Evolutionary conservation across 495 filamentous ascomycete genomes (phyloP), one percentile per base, ranked within the genome.

Genomic region (Bacidia gigantensis): DNA sequence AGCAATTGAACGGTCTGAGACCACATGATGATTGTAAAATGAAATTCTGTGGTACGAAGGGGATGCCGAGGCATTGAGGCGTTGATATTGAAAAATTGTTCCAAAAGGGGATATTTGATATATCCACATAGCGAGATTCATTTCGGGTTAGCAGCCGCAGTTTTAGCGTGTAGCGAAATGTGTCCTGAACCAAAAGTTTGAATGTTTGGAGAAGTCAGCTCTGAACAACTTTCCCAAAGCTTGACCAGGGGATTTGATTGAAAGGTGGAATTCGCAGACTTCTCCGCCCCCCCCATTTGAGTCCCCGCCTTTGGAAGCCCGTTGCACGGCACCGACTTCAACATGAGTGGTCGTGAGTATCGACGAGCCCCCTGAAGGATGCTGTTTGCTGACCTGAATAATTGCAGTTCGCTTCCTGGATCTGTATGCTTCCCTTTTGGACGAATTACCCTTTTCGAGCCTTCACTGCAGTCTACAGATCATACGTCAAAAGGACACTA

Each of bases 341-440:
- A 62, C 62, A 78, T 78, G 75, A 78, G 75, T 66, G 74, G 75
- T 63, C 68, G 74, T 77, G 62, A 72, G 74, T 75, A 32, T 41
- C 23, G 42, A 23, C 18, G 14, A 50, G 51, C 45, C 53, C 26
- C 9, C 38, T 22, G 3, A 23, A n/a, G 26, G 26, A 25, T 3
- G 29, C 21, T 35, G 3, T 22, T 29, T 40, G 14, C 32, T 51
- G 45, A 55, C 25, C 9, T 42, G 5, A 55, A 44, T 52, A 29
- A 49, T 45, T 58, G 59, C 72, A 96, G 90, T 97, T 73, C 93
- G 92, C 65, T 99, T 99, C 66, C 88, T 99, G 73, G 92, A 99
- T 72, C 79, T 96, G 47, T 50, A 50, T 14, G 47, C 38, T 0
- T 3, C 11, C 20, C 23, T 18, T 24, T 7, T 1, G n/a, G n/a